Evolutionary conservation across 805 yeast genomes (phyloP), one percentile per base, ranked within the genome.

Genomic region (Saturnispora diversa): DNA sequence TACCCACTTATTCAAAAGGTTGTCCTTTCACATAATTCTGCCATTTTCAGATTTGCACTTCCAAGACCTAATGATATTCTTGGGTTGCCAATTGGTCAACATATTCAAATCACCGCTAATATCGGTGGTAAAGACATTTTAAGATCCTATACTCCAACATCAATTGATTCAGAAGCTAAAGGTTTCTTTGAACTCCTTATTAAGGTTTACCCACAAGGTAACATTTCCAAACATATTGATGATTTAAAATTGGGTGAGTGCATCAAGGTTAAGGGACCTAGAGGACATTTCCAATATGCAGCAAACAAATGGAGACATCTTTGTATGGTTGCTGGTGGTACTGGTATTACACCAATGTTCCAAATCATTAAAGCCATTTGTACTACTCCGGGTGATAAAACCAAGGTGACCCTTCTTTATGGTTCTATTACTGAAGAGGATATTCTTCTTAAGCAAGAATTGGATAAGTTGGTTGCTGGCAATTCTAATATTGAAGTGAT

Each of bases 261-360:
- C 29, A 77, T 87, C 52, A 76, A 74, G 37, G 81, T 86, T 44
- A 74, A 83, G 57, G 95, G 97, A 22, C 97, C 97, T 52, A 84
- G 84, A 64, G 97, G 97, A 6, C 76, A 76, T 54, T 86, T 84
- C 69, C 72, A 77, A 46, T 88, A 88, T 65, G 68, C 75, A 39
- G 86, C 94, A 51, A 84, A 84, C 64, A 77, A 81, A 78, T 78
- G 74, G 43, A 66, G 70, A 44, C 70, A 73, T 45, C 70, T 88
- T 44, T 86, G 82, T 40, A 88, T 88, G 97, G 78, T 90, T 50
- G 94, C 95, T 31, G 97, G 97, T 51, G 97, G 97, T 55, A 85
- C 97, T 28, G 97, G 97, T 60, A 82, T 87, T 54, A 82, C 96
- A 6, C 96, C 96, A 59, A 87, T 87, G 96, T 85, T 77, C 63